Evolutionary conservation across 257 asterid genomes (phyloP), one percentile per base, ranked within the genome.

Genomic region (Echium plantagineum): DNA sequence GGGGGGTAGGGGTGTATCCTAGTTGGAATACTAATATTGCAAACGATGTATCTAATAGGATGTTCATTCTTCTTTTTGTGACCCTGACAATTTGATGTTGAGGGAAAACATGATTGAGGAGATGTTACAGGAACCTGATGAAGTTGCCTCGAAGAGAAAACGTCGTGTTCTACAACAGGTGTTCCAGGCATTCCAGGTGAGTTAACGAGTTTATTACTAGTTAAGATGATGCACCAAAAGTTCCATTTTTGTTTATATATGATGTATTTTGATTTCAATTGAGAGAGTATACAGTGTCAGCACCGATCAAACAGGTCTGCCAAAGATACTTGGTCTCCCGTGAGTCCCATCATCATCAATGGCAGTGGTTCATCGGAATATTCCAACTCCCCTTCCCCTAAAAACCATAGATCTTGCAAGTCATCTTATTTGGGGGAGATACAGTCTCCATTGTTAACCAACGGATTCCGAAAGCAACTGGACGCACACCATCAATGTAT

Each of bases 81-180:
- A 19, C 22, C 15, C 26, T 10, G 3, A 9, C 57, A 19, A n/a
- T 52, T 10, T n/a, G 22, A 52, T 52, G 74, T 18, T 57, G 82
- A 91, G 98, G 70, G 98, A 91, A 66, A 81, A 85, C 74, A 64
- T 93, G 75, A 80, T 93, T n/a, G 97, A 89, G 70, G 98, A 93
- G 71, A 81, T 89, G 89, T 65, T 93, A 75, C 97, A 89, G 71
- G 98, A 91, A 81, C 98, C 97, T 64, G 94, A 81, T 63, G 98
- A 88, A 81, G 75, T 91, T 69, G 80, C 98, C 46, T 67, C 65
- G 58, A 91, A 84, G 80, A 81, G 98, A 74, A 91, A 91, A 76
- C 95, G 89, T 56, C 83, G 86, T 47, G 83, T 82, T 72, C 90
- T 88, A 60, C 98, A 88, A 71, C n/a, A n/a, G n/a, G n/a, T n/a